These are phyloP conservation scores for Hymenoscyphus salicellus DNA, from an alignment of 2,329 filamentous ascomycete species.

Conservation along the genomic window DNA sequence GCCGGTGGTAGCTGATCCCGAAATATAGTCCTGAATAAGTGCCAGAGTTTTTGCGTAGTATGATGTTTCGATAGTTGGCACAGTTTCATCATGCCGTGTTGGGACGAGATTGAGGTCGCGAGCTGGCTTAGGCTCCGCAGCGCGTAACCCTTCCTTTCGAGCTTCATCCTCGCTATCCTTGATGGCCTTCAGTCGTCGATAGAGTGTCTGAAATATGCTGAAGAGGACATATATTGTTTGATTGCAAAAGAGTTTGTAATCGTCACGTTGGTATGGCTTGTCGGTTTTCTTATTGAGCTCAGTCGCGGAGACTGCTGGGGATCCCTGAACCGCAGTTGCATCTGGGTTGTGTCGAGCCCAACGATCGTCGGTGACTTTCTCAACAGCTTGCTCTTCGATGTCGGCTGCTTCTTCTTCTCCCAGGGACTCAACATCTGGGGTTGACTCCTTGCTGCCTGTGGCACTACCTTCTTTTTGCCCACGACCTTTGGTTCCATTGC, in stretches of 20 bases:
- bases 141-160: constrained; percentile 67
- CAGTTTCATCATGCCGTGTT: constrained; percentile 61
- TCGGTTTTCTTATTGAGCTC: constrained; percentile 69
- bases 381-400: constrained; percentile 54
- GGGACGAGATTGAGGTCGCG: constrained; percentile 80
- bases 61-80: constrained; percentile 57
- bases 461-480: constrained; percentile 79
- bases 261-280: constrained; percentile 74
- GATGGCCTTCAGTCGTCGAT: constrained; percentile 76
- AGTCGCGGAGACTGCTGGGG: constrained; percentile 52
- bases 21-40: constrained; percentile 81
- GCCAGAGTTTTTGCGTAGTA: constrained; percentile 84
- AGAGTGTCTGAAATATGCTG: constrained; percentile 87
- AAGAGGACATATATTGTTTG: constrained; percentile 92
- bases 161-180: constrained; percentile 77
- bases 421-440: constrained; percentile 75
- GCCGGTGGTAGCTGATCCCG: constrained; percentile 36
- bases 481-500: constrained; percentile 67
- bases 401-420: constrained; percentile 74
- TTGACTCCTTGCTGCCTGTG: constrained; percentile 81
- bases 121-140: constrained; percentile 74
- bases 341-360: constrained; percentile 63
- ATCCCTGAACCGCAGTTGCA: constrained; percentile 52
- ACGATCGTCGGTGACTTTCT: constrained; percentile 63
- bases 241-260: constrained; percentile 90